Conservation (phyloP, 2,329 filamentous ascomycete genomes). For the Tolypocladium ovalisporum region DNA sequence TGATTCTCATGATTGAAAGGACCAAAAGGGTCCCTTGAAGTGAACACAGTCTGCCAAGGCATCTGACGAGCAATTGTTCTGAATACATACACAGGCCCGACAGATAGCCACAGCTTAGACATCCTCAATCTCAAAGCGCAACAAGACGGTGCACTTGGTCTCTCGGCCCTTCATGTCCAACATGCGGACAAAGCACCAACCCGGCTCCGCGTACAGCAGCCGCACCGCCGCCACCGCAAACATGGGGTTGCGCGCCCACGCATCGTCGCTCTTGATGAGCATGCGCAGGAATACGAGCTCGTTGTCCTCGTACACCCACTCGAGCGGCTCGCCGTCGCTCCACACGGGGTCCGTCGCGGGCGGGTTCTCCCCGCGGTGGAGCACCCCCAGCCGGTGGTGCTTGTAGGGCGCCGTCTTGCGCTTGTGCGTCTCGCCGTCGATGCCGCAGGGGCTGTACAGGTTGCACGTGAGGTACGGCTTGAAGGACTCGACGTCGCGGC, state of each 20-base stretch:
- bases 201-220: conserved; percentile 41
- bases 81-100: too few relatives aligned
- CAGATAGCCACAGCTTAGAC: conserved; percentile 6
- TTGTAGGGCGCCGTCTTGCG: conserved; percentile 30
- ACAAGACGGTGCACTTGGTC: conserved; percentile 49
- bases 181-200: conserved; percentile 56
- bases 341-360: conserved; percentile 50
- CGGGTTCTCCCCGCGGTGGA: conserved; percentile 48
- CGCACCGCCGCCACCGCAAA: conserved; percentile 51
- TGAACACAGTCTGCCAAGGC: background rate
- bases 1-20: too few relatives aligned
- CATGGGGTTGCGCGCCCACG: conserved; percentile 50
- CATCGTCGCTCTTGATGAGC: conserved; percentile 56
- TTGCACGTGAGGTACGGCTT: conserved; percentile 57
- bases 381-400: conserved; percentile 43
- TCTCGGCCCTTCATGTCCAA: conserved; percentile 53
- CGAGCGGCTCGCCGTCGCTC: conserved; percentile 54
- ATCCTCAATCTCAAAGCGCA: conserved; percentile 48
- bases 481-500: conserved; percentile 39
- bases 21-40: background rate
- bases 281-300: conserved; percentile 54
- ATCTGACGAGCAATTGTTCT: background rate
- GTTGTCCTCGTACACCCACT: conserved; percentile 59
- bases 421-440: conserved; percentile 40
- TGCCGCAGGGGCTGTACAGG: conserved; percentile 45